Evolutionary conservation across 2,329 filamentous ascomycete genomes (phyloP), one percentile per base, ranked within the genome.

Genomic region (Ophiostoma angusticollis): DNA sequence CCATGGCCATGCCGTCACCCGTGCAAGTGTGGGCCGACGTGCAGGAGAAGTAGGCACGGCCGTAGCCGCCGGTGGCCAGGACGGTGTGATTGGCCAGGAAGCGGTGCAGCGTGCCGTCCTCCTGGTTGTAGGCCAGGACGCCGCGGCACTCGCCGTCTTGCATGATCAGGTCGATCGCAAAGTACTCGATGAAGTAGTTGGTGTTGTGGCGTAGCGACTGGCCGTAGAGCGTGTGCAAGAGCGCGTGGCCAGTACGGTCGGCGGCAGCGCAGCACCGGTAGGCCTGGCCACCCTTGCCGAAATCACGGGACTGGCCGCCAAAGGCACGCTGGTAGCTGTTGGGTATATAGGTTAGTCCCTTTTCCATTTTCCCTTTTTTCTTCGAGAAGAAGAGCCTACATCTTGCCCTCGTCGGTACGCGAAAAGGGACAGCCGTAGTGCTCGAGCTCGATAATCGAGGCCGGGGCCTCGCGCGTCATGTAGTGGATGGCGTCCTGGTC

Each of bases 111-210:
- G 89, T 96, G 49, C 91, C 91, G 57, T 98, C 91, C 67, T 98
- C 89, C 67, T 95, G 87, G 74, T 95, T 96, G 68, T 95, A 95
- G 44, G 89, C 89, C 50, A 96, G 72, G 50, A 96, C 84, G 75
- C 91, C 91, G 51, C 87, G 87, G 72, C 89, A 96, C 63, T 89
- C 83, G 45, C 89, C 89, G 54, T 93, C 84, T 67, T 95, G 82
- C 91, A 96, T 96, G 55, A 98, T 82, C 63, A 96, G 68, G 59
- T 96, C 91, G 50, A 93, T 74, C 53, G 87, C 91, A 61, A 96
- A 98, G 73, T 87, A 96, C 66, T 96, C 91, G 62, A 98, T 95
- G 67, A 98, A 96, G 74, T 95, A 98, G 72, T 95, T 95, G 58
- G 89, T 95, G 73, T 95, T 94, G 74, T 96, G 86, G 58, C 84